These are phyloP conservation scores for Mortierella sp. DNA, from an alignment of 371 early-diverging fungal species.

Conservation along the genomic window DNA sequence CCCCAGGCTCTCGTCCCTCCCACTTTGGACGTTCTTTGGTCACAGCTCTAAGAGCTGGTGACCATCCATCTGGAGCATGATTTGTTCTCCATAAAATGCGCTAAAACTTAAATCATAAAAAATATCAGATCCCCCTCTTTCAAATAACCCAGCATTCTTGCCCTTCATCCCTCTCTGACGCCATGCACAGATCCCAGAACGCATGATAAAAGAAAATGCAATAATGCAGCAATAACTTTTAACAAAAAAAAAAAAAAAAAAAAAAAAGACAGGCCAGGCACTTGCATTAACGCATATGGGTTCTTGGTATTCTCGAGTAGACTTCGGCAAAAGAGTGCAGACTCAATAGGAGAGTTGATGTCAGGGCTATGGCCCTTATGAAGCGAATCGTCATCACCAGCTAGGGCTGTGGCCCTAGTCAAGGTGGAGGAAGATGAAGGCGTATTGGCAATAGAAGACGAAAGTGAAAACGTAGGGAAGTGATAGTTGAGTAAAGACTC, in stretches of 20 bases:
- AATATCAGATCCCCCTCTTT: constrained; percentile 2
- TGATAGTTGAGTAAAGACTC: constrained; percentile 82
- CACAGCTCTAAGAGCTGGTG: constrained; percentile 14
- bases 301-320: constrained; percentile 78
- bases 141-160: no score
- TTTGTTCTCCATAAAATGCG: constrained; percentile 34
- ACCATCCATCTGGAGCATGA: constrained; percentile 28
- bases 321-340: constrained; percentile 75
- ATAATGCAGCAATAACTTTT: neutral
- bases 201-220: neutral
- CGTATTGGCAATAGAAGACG: constrained; percentile 16
- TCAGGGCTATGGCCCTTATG: constrained; percentile 51
- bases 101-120: constrained; percentile 5
- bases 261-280: constrained; percentile 24
- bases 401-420: constrained; percentile 10
- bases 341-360: constrained; percentile 80
- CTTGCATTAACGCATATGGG: constrained; percentile 83
- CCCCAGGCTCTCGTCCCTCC: constrained; percentile 8
- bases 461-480: constrained; percentile 82
- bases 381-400: constrained; percentile 48
- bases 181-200: neutral
- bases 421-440: constrained; percentile 9
- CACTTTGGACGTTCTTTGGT: constrained; percentile 7
- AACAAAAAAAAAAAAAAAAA: neutral
- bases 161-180: neutral